Evolutionary conservation across 176 grass and related monocot genomes (phyloP).

Genomic region (Panicum miliaceum): DNA sequence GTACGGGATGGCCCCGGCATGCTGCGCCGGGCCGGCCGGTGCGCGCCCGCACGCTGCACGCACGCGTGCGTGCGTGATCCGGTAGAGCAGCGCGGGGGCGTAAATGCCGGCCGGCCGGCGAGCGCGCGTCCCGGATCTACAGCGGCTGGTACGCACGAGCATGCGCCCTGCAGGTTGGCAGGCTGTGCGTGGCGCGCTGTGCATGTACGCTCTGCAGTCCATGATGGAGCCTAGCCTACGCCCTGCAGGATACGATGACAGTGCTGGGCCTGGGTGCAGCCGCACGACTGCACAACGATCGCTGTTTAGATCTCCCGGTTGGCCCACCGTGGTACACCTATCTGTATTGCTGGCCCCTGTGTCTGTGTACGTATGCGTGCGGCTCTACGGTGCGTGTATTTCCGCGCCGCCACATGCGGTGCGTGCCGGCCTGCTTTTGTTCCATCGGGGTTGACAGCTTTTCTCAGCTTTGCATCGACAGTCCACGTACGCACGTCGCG

Average conservation of each 20-base stretch:
- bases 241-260: not conserved
- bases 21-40: too few species aligned
- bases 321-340: not conserved
- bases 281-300: conserved; percentile 10
- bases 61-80: not conserved
- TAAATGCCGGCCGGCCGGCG: not conserved
- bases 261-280: not conserved
- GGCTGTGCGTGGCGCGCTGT: too few species aligned
- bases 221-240: too few species aligned
- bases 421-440: not conserved
- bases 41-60: too few species aligned
- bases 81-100: not conserved
- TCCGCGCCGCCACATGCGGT: not conserved
- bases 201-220: too few species aligned
- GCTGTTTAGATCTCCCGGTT: not conserved
- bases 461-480: not conserved
- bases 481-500: not conserved
- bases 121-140: not conserved
- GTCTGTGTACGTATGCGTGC: not conserved
- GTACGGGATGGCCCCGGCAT: not conserved
- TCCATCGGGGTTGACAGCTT: not conserved
- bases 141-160: not conserved
- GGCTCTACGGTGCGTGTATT: not conserved
- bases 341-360: not conserved
- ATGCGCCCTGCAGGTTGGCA: too few species aligned